These are phyloP conservation scores for Cladosporium oxysporum DNA, from an alignment of 2,329 filamentous ascomycete genomes.

Conservation along the genomic window DNA sequence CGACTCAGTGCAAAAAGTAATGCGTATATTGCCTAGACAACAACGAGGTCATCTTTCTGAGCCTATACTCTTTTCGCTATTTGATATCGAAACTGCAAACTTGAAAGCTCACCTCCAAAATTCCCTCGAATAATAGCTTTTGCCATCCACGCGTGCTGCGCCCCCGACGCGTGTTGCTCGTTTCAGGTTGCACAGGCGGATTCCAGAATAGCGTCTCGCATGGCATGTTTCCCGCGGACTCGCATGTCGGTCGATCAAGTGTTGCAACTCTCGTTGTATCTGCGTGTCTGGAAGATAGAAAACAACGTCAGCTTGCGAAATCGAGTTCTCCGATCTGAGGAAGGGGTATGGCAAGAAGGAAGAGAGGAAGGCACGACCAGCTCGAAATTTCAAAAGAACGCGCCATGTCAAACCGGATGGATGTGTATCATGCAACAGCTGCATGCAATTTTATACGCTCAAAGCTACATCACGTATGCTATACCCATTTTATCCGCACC, in stretches of 20 bases:
- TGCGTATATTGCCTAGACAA: too few relatives aligned
- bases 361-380: background rate
- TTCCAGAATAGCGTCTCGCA: too few relatives aligned
- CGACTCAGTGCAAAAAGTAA: too few relatives aligned
- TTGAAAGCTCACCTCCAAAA: too few relatives aligned
- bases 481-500: background rate
- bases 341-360: background rate
- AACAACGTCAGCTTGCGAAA: background rate
- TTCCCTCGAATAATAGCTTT: background rate
- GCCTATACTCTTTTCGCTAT: too few relatives aligned
- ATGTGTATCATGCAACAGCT: background rate
- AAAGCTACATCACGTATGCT: constrained; percentile 4
- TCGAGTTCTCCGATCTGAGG: background rate
- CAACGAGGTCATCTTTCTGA: too few relatives aligned
- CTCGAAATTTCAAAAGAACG: too few relatives aligned
- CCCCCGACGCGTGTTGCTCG: background rate
- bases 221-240: background rate
- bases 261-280: background rate
- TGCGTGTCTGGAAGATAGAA: background rate
- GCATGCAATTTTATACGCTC: background rate
- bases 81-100: too few relatives aligned
- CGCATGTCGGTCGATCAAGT: background rate
- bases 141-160: background rate
- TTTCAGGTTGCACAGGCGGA: too few relatives aligned
- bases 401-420: background rate